phyloP scores from a whole-genome alignment of 441 rosid genomes.

The Syzygium malaccense region DNA sequence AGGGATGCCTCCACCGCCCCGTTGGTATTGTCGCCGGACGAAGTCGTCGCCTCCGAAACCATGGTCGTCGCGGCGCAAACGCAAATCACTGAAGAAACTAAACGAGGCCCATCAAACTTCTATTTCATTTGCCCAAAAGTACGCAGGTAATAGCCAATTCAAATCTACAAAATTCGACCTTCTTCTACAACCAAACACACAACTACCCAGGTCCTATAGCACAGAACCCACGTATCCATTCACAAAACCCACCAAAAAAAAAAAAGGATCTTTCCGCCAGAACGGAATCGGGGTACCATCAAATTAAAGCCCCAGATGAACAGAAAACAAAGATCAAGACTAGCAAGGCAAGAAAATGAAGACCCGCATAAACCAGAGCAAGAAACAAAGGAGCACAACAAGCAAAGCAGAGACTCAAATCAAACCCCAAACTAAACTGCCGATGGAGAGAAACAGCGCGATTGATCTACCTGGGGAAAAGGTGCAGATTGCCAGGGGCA shows the following conservation, averaged over 20 bases:
- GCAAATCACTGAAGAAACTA: conserved; percentile 1
- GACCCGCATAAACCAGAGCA: neutral
- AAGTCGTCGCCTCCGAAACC: conserved; percentile 43
- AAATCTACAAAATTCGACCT: neutral
- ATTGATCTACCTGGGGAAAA: neutral
- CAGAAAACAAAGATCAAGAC: neutral
- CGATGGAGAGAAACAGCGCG: neutral
- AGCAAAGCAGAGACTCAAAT: neutral
- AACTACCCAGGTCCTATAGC: neutral
- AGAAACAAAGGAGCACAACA: neutral
- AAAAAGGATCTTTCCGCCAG: neutral
- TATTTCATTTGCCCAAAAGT: neutral
- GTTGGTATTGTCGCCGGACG: conserved; percentile 32
- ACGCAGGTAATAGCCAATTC: neutral
- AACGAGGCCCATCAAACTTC: neutral
- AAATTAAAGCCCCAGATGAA: neutral
- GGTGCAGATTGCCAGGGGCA: neutral
- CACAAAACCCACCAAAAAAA: neutral
- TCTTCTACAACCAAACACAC: neutral
- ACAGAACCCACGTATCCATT: neutral
- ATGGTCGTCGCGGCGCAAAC: conserved; percentile 10
- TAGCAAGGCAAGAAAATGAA: neutral
- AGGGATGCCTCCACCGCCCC: conserved; percentile 9
- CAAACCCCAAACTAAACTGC: neutral
- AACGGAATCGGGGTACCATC: neutral